Evolutionary conservation across 306 rosid genomes (phyloP), one percentile per base, ranked within the genome.

Genomic region (Citrullus mucosospermus): DNA sequence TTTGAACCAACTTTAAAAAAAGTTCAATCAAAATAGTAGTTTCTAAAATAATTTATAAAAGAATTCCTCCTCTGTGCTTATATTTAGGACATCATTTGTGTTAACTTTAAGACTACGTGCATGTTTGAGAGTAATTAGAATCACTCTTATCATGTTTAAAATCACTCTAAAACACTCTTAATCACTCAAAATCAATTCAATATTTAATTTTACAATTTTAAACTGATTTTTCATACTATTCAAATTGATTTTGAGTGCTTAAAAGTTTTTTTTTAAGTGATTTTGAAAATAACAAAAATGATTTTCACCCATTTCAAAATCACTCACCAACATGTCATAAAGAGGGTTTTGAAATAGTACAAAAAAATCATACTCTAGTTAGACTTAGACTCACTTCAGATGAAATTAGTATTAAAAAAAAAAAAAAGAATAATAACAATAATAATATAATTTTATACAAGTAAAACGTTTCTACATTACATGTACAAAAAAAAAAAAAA

Each of bases 371-470:
- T 34, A 65, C 50, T 16, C 50, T 17, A 66, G n/a, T 1, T 25
- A 25, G 28, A 25, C 28, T 62, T 18, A 9, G 13, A 66, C 28
- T 28, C 50, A 38, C 72, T 5, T 36, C 72, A 38, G 48, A 36
- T 66, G 73, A 66, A 38, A 38, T 66, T 65, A 66, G 71, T 13
- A 25, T 25, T 25, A 25, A 62, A 32, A 1, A 28, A n/a, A n/a
- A n/a, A n/a, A 34, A 61, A 28, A 0, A 16, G 2, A n/a, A 56
- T 50, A 76, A 79, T 60, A 51, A 54, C 17, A 54, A 54, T 7
- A 54, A 54, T 53, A 73, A 65, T 81, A 79, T 57, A 60, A 73
- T 57, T 73, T 73, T 73, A 73, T 28, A 73, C 44, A 73, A 30
- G 76, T 48, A 50, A 70, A 25, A 48, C 15, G 5, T 51, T 73